A percentile compares a stretch with the other conserved stretches of the same genome.
phyloP scores from a whole-genome alignment of 2,329 filamentous ascomycete species.

The Furcasterigmium furcatum region DNA sequence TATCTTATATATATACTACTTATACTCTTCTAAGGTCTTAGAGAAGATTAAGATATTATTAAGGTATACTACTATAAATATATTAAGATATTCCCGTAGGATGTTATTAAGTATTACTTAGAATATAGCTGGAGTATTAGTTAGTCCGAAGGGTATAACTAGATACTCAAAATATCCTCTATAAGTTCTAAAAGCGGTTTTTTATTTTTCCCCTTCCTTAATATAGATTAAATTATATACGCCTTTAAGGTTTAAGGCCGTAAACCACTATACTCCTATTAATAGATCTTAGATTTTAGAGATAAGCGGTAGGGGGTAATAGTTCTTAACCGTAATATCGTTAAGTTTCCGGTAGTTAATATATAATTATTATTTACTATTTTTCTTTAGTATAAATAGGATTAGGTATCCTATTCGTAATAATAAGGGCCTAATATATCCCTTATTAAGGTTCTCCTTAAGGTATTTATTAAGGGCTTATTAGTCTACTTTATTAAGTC shows the following conservation, averaged over 20 bases:
- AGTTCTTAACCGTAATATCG: neutral
- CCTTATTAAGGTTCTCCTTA: conserved; percentile 7
- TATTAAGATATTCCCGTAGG: neutral
- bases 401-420: no score
- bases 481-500: neutral
- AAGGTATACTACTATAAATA: neutral
- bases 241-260: conserved; percentile 28
- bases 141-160: neutral
- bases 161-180: no score
- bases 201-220: neutral
- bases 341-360: conserved; percentile 27
- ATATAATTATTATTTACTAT: conserved; percentile 22
- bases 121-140: neutral
- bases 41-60: neutral
- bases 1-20: neutral
- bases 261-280: conserved; percentile 16
- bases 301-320: conserved; percentile 27
- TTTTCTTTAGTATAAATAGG: conserved; percentile 26
- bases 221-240: conserved; percentile 21
- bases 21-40: neutral
- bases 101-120: neutral
- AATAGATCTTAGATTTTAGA: conserved; percentile 22
- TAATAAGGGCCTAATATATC: conserved; percentile 13
- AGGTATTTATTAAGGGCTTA: neutral
- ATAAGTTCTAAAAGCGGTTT: neutral